Evolutionary conservation across 345 rosid species (phyloP).

Genomic region (Draba incana): DNA sequence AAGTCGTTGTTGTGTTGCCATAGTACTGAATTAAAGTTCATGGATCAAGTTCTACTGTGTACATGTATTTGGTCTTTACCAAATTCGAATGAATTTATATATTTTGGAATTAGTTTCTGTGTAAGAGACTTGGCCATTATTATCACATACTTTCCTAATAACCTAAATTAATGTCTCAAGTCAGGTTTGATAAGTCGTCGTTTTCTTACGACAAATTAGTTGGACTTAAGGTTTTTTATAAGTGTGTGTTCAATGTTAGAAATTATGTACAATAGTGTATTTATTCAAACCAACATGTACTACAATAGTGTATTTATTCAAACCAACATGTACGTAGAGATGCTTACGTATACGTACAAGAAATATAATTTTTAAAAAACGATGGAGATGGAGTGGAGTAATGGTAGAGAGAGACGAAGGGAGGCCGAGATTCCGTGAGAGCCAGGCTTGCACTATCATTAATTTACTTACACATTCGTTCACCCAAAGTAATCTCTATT

Average conservation of each 20-base stretch:
- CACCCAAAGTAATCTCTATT: constrained; percentile 24
- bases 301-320: background rate
- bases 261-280: constrained; percentile 6
- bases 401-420: constrained; percentile 41
- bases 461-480: constrained; percentile 7
- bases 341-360: constrained; percentile 35
- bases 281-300: constrained; percentile 23
- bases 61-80: background rate
- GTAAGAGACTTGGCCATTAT: constrained; percentile 14
- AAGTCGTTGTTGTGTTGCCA: background rate
- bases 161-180: constrained; percentile 13
- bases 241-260: background rate
- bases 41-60: background rate
- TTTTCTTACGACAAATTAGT: constrained; percentile 36
- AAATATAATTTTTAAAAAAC: constrained; percentile 1
- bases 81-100: background rate
- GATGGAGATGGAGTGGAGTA: constrained; percentile 38
- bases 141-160: constrained; percentile 6
- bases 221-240: constrained; percentile 31
- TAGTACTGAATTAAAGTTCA: background rate
- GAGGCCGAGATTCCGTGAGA: constrained; percentile 54
- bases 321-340: constrained; percentile 30
- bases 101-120: constrained; percentile 1
- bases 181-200: constrained; percentile 21
- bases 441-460: constrained; percentile 58